Evolutionary conservation across 163 green algal species (phyloP).

Genomic region (Scenedesmus sp.): DNA sequence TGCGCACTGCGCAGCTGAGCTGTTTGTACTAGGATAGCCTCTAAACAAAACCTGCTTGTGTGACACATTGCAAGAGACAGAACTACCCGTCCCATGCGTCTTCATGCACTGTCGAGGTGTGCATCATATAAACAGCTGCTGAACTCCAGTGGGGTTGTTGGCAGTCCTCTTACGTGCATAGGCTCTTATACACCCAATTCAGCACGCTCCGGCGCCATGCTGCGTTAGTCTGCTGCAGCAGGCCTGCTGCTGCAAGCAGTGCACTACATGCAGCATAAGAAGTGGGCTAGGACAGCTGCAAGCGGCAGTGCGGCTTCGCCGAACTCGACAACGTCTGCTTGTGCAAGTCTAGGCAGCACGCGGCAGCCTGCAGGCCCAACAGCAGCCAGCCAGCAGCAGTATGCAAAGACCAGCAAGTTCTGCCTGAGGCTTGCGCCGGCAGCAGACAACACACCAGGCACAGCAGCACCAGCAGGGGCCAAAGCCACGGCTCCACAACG

Average conservation of each 20-base stretch:
- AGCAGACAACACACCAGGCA: not conserved
- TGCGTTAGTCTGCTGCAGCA: not conserved
- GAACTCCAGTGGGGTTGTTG: not conserved
- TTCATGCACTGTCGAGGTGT: not conserved
- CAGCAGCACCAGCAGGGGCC: not conserved
- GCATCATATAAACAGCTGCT: not conserved
- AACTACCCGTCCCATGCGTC: not conserved
- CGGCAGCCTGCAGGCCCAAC: not conserved
- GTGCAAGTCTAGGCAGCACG: not conserved
- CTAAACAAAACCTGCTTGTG: no score
- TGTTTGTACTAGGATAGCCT: no score
- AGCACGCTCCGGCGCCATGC: not conserved
- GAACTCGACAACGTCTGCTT: not conserved
- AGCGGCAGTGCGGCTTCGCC: not conserved
- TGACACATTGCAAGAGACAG: not conserved
- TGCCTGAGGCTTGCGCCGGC: constrained; percentile 1
- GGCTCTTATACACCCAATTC: no score
- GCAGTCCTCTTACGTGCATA: not conserved
- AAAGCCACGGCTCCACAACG: not conserved
- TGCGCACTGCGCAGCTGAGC: not conserved
- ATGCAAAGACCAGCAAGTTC: constrained; percentile 38
- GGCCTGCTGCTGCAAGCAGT: not conserved
- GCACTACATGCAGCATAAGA: not conserved
- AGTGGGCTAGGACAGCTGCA: not conserved
- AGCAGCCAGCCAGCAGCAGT: not conserved